Evolutionary conservation across 129 eudicot genomes (phyloP), one percentile per base, ranked within the genome.

Genomic region (Pittosporum tobira): DNA sequence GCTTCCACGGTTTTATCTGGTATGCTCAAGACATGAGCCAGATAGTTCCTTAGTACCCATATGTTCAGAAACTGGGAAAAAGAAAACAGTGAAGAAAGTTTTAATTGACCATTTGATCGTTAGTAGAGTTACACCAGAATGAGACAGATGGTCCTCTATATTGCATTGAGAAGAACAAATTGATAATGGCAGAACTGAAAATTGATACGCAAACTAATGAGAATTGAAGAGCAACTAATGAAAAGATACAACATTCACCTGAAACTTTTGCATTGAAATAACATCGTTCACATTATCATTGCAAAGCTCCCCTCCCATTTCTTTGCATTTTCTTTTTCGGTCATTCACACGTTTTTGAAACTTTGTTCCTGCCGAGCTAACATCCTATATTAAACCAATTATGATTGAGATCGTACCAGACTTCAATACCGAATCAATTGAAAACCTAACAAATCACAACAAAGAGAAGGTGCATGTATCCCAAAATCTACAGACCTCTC

Each of bases 1-100:
- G 59, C 15, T 14, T 55, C 20, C 38, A 51, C 51, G 7, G 57
- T 30, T 29, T 51, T 28, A 57, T 55, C 61, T 51, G 68, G 73
- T 19, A 64, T 63, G 22, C 57, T 44, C 69, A 78, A 59, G 23
- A 56, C 74, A 19, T 43, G 56, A 21, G 51, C 83, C 31, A 78
- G 70, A 68, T 69, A 78, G 37, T 73, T 75, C 72, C 83, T 60
- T 20, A 78, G 76, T 28, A 57, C 51, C 83, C 83, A 78, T 18
- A 78, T 49, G 25, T 73, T 44, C 30, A 78, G 57, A 65, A 78
- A 65, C 83, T 78, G 76, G 59, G 69, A 64, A 47, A 40, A 16
- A 14, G 45, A 30, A 49, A 38, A 30, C 22, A 1, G 25, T 10
- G 8, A 6, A 8, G 22, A 56, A 31, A 23, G n/a, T 56, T 56